Evolutionary conservation across 140 eudicot species (phyloP).

Genomic region (Senecio squalidus): DNA sequence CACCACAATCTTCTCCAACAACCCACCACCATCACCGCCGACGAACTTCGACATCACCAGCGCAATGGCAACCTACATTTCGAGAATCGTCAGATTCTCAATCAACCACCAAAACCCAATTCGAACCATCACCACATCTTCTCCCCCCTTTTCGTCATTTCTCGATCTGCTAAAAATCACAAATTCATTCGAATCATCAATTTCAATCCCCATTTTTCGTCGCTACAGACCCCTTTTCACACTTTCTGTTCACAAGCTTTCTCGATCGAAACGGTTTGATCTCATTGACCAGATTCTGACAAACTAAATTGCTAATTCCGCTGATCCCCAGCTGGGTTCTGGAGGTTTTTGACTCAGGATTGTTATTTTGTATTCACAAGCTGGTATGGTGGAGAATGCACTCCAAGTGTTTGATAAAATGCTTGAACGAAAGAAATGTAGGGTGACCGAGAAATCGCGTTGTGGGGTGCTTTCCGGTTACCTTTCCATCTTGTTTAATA

Average conservation of each 20-base stretch:
- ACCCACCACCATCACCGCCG: no score
- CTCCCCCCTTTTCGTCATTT: slow-evolving; percentile 25
- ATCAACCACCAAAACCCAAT: no score
- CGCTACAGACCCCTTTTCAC: no score
- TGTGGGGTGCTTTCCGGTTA: slow-evolving; percentile 18
- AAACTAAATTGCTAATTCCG: slow-evolving; percentile 12
- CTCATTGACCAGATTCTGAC: no score
- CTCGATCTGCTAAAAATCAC: slow-evolving; percentile 27
- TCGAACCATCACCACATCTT: slow-evolving; percentile 17
- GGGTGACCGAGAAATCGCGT: slow-evolving; percentile 29
- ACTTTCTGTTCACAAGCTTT: no score
- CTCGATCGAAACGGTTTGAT: no score
- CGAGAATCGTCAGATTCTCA: slow-evolving; percentile 16
- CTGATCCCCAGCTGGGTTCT: slow-evolving; percentile 25
- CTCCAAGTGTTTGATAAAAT: no score
- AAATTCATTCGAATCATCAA: slow-evolving; percentile 21
- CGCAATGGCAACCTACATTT: slow-evolving; percentile 9
- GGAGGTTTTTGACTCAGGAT: slow-evolving; percentile 42
- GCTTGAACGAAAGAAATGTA: slow-evolving; percentile 14
- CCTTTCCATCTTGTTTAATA: no score
- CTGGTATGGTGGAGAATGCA: slow-evolving; percentile 39
- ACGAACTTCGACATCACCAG: no score
- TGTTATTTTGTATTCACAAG: slow-evolving; percentile 31
- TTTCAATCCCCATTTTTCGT: slow-evolving; percentile 28
- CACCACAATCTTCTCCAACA: no score